A percentile compares a stretch with the other conserved stretches of the same genome.
phyloP scores from a whole-genome alignment of 495 filamentous ascomycete genomes.

The Stereocaulon alpinum region DNA sequence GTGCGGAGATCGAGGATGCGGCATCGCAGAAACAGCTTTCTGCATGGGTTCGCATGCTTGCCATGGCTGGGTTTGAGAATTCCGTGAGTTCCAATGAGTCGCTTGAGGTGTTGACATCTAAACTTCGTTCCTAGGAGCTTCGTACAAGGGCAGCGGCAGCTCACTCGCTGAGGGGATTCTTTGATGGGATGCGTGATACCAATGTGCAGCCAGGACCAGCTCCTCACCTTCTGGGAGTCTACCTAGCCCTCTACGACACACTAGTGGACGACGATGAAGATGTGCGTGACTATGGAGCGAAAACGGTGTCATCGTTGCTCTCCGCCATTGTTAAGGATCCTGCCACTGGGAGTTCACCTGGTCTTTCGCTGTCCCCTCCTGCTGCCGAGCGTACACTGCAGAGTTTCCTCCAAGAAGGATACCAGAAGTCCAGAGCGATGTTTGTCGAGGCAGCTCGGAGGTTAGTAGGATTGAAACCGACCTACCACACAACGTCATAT shows the following conservation, averaged over 20 bases:
- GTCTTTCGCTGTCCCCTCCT: constrained; percentile 30
- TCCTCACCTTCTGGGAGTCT: constrained; percentile 34
- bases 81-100: background rate
- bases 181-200: constrained; percentile 11
- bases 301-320: constrained; percentile 33
- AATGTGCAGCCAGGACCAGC: background rate
- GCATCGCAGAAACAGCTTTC: background rate
- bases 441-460: constrained; percentile 24
- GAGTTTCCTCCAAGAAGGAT: constrained; percentile 33
- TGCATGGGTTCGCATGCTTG: constrained; percentile 5
- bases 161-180: constrained; percentile 20
- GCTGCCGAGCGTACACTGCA: constrained; percentile 40
- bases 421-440: constrained; percentile 29
- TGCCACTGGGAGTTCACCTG: constrained; percentile 22
- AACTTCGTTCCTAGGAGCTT: constrained; percentile 41
- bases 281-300: constrained; percentile 56
- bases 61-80: background rate
- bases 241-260: constrained; percentile 47
- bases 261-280: constrained; percentile 91
- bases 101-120: background rate
- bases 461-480: constrained; percentile 15
- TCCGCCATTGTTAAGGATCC: constrained; percentile 30
- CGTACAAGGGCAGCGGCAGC: constrained; percentile 53
- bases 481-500: background rate
- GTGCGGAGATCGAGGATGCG: background rate